These are phyloP conservation scores for Pseudotulostoma volvatum DNA, from an alignment of 495 filamentous ascomycete genomes.

Conservation along the genomic window DNA sequence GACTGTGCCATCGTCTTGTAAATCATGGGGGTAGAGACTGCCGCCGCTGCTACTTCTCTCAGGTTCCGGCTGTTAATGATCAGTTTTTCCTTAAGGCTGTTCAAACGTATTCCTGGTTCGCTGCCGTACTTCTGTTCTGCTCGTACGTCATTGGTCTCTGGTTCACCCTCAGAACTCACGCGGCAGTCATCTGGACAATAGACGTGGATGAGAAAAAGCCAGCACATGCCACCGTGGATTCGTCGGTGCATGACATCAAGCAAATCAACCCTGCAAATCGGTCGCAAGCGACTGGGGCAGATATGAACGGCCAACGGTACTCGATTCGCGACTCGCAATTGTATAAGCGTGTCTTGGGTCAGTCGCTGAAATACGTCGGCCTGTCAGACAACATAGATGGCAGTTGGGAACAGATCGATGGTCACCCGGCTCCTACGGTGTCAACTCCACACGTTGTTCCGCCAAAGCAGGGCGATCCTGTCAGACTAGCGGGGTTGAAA, in stretches of 20 bases:
- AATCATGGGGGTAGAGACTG: conserved; percentile 47
- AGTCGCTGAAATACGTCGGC: conserved; percentile 69
- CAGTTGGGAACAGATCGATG: conserved; percentile 22
- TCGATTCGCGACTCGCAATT: conserved; percentile 67
- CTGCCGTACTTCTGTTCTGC: conserved; percentile 70
- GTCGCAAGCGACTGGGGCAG: conserved; percentile 16
- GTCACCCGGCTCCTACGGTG: conserved; percentile 5
- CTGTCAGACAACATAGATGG: conserved; percentile 34
- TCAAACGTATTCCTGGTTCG: conserved; percentile 80
- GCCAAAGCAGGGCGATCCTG: conserved; percentile 22
- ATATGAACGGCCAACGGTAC: conserved; percentile 12
- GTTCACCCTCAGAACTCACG: conserved; percentile 94
- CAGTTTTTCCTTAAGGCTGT: conserved; percentile 80
- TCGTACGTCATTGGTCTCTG: conserved; percentile 88
- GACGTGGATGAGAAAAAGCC: conserved; percentile 74
- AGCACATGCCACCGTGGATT: conserved; percentile 20
- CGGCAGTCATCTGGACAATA: conserved; percentile 88
- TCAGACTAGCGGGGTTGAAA: conserved; percentile 22
- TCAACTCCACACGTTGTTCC: conserved; percentile 55
- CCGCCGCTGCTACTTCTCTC: conserved; percentile 83
- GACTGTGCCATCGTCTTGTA: conserved; percentile 45
- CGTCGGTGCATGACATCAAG: conserved; percentile 25
- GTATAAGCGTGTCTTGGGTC: conserved; percentile 85
- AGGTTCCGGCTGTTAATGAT: conserved; percentile 70
- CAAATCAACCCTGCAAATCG: conserved; percentile 18